phyloP scores from a whole-genome alignment of 139 green algal genomes.

The Pseudopediastrum boryanum region DNA sequence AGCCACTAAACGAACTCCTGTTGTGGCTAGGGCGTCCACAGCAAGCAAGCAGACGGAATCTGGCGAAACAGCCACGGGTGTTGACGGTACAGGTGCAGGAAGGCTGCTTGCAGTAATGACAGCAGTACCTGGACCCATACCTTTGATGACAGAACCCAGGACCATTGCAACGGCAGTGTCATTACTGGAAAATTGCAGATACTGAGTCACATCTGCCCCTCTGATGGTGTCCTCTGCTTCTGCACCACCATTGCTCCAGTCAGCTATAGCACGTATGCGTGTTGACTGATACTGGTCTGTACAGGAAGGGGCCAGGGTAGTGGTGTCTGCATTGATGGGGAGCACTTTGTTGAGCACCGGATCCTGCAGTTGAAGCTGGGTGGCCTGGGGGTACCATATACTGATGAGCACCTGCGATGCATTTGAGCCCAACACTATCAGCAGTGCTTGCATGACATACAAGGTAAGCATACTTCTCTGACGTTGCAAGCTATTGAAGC shows the following conservation, averaged over 20 bases:
- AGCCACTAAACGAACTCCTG: constrained; percentile 5
- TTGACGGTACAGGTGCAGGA: too few species aligned
- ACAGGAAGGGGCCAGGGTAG: background rate
- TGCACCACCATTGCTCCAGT: constrained; percentile 44
- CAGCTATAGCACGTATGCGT: constrained; percentile 21
- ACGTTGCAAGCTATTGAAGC: too few species aligned
- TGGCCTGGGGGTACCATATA: constrained; percentile 39
- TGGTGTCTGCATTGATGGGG: constrained; percentile 43
- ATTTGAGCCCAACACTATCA: background rate
- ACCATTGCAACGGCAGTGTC: constrained; percentile 22
- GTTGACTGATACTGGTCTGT: constrained; percentile 40
- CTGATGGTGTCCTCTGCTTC: background rate
- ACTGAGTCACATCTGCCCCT: constrained; percentile 38
- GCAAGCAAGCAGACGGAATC: constrained; percentile 41
- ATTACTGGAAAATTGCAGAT: constrained; percentile 22
- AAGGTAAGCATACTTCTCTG: too few species aligned
- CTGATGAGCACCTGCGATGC: constrained; percentile 6
- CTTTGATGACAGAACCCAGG: background rate
- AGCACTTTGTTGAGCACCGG: constrained; percentile 48
- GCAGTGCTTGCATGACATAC: background rate
- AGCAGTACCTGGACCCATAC: constrained; percentile 8
- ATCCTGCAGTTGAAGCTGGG: constrained; percentile 32
- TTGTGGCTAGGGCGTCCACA: constrained; percentile 36
- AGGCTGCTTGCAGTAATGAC: background rate
- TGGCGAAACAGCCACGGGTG: too few species aligned